phyloP scores from a whole-genome alignment of 352 stramenopile genomes.

The Blastocystis sp. region DNA sequence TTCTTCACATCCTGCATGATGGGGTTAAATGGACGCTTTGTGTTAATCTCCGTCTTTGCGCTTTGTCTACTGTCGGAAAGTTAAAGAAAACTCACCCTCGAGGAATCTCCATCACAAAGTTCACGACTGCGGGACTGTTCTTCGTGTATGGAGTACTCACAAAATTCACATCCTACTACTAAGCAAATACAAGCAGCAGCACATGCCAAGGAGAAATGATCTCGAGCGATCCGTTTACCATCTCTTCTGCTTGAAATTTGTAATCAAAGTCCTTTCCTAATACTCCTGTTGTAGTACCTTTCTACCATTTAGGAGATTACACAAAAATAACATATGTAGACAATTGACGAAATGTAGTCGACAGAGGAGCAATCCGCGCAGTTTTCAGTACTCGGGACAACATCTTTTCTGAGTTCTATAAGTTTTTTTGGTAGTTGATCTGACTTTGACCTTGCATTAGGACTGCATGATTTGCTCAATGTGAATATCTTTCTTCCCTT shows the following conservation, averaged over 20 bases:
- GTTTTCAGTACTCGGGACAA: neutral
- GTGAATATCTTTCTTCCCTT: neutral
- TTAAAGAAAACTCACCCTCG: constrained; percentile 13
- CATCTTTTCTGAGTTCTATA: neutral
- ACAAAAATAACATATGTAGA: neutral
- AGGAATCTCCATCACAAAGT: constrained; percentile 61
- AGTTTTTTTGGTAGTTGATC: neutral
- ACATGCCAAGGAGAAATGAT: constrained; percentile 53
- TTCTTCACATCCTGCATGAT: constrained; percentile 98
- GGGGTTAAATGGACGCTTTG: constrained; percentile 83
- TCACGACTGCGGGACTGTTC: neutral
- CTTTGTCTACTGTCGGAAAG: neutral
- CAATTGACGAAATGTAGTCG: neutral
- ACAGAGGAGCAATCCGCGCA: neutral
- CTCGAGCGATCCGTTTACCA: neutral
- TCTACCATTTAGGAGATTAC: neutral
- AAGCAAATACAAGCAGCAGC: neutral
- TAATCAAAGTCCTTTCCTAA: constrained; percentile 46
- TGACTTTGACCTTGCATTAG: neutral
- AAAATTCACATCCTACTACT: neutral
- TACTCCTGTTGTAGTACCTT: neutral
- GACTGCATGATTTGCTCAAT: neutral
- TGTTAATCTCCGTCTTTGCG: constrained; percentile 97
- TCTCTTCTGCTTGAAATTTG: constrained; percentile 12
- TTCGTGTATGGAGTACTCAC: neutral